Base-by-base conservation (phyloP, 257 asterid species). In the Penstemon eatonii region DNA sequence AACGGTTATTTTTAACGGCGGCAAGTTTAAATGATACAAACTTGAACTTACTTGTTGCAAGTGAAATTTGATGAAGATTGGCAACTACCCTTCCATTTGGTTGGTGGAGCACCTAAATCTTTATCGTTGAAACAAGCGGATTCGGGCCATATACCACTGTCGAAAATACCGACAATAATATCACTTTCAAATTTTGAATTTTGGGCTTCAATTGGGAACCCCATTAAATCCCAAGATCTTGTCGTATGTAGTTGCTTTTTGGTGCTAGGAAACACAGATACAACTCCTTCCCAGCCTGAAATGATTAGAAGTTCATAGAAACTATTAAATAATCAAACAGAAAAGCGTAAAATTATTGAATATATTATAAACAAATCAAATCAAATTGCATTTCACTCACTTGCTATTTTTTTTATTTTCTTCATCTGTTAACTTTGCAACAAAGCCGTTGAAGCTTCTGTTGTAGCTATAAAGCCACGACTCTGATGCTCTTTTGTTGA, bases 201-300 rank as follows among this genome's bases (percentile, higher is more conserved):
- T 15, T 69, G 59, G 4, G 69, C 73, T 54, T 56, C 49, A 25
- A 51, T 11, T 6, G 92, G 84, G 15, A 86, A 83, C 7, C 89
- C 89, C 73, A 81, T 43, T 76, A 86, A 86, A 63, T 83, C 89
- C 92, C 92, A 86, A 38, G 89, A 86, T 62, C 87, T 72, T 11
- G 89, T 83, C 0, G 92, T 86, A 8, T 79, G 89, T 1, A 86
- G 73, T 47, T 86, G 82, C 52, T 79, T 83, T 58, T 71, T 78
- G 7, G 68, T 68, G 75, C 80, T 86, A 0, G 79, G 81, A 57
- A 25, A 86, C 77, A 43, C 86, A 0, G 84, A 81, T 1, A 86
- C 89, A 6, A 83, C 92, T 25, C 83, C 84, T 0, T 83, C 83
- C 80, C 83, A 55, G 52, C 67, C n/a, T n/a, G n/a, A n/a, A n/a